Evolutionary conservation across 208 protist species (phyloP).

Genomic region (Wallacemonas sp.): DNA sequence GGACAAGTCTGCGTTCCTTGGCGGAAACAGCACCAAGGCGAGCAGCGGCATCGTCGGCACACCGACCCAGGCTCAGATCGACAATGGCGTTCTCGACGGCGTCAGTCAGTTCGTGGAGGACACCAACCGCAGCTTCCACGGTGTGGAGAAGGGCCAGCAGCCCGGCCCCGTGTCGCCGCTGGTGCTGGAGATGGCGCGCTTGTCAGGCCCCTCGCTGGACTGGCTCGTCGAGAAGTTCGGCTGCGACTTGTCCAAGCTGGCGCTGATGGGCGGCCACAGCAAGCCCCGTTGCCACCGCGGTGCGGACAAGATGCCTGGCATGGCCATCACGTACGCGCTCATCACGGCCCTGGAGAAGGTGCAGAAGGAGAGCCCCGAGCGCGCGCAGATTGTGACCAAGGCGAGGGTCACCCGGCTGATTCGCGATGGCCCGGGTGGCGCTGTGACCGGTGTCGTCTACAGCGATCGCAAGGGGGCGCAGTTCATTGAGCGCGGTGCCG

Average conservation of each 20-base stretch:
- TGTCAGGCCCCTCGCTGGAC: constrained; percentile 63
- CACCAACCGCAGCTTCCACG: constrained; percentile 56
- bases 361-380: constrained; percentile 25
- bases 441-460: constrained; percentile 57
- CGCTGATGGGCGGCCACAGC: constrained; percentile 86
- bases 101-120: constrained; percentile 54
- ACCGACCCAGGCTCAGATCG: constrained; percentile 74
- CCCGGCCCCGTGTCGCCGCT: constrained; percentile 40
- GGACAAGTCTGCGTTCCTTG: constrained; percentile 85
- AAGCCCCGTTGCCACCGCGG: constrained; percentile 80
- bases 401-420: constrained; percentile 48
- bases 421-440: constrained; percentile 37
- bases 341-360: constrained; percentile 62
- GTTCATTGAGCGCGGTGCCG: constrained; percentile 51
- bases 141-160: constrained; percentile 34
- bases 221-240: constrained; percentile 76
- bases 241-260: constrained; percentile 71
- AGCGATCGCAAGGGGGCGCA: constrained; percentile 36
- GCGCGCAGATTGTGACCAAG: constrained; percentile 58
- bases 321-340: constrained; percentile 89
- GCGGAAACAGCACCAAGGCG: constrained; percentile 91
- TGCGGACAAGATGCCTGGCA: constrained; percentile 58
- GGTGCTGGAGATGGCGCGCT: constrained; percentile 57
- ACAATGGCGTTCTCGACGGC: constrained; percentile 58
- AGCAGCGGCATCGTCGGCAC: constrained; percentile 92